A percentile compares a stretch with the other conserved stretches of the same genome.
phyloP scores from a whole-genome alignment of 768 basidiomycete genomes.

The Hydnum rufescens region DNA sequence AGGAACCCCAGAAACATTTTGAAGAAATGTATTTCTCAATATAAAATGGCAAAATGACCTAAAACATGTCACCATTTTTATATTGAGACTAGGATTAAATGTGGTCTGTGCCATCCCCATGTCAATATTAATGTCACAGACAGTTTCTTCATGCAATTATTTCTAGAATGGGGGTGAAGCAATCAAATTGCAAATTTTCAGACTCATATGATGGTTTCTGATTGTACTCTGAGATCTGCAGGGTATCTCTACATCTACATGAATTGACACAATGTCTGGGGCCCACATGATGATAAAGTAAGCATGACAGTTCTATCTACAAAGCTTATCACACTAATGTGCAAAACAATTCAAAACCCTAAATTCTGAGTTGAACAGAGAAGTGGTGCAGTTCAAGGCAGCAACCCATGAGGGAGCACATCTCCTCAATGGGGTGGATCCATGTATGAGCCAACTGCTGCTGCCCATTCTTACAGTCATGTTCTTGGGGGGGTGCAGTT shows the following conservation, averaged over 20 bases:
- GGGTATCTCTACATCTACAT: constrained; percentile 58
- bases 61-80: too few species aligned
- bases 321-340: too few species aligned
- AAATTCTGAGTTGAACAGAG: constrained; percentile 52
- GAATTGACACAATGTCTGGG: constrained; percentile 60
- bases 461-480: not conserved
- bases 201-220: constrained; percentile 55
- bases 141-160: too few species aligned
- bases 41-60: too few species aligned
- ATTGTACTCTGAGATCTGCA: constrained; percentile 38
- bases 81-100: constrained; percentile 52
- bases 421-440: constrained; percentile 27
- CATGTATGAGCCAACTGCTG: constrained; percentile 26
- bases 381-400: constrained; percentile 49
- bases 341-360: constrained; percentile 69
- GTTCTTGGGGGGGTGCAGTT: constrained; percentile 32
- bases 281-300: constrained; percentile 54
- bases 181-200: constrained; percentile 48
- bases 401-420: constrained; percentile 34
- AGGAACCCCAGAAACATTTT: too few species aligned
- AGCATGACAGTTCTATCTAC: constrained; percentile 14
- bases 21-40: too few species aligned
- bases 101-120: constrained; percentile 19
- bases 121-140: too few species aligned
- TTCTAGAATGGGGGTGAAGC: constrained; percentile 17